A percentile compares a stretch with the other conserved stretches of the same genome.
These are phyloP conservation scores for Sporothrix brasiliensis DNA, from an alignment of 2,329 filamentous ascomycete genomes.

Conservation along the genomic window DNA sequence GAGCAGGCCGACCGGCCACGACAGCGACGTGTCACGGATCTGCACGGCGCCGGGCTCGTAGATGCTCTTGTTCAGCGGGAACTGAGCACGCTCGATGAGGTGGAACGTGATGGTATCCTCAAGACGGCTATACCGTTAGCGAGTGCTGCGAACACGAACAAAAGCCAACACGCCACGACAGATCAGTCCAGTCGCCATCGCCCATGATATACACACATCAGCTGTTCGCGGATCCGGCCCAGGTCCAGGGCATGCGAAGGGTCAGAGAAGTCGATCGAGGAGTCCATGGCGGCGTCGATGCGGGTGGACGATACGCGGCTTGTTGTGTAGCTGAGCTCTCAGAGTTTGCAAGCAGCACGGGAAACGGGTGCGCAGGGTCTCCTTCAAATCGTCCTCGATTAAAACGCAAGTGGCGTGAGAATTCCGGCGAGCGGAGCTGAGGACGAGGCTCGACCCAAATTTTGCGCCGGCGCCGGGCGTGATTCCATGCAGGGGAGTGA, in stretches of 20 bases:
- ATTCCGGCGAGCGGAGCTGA: neutral
- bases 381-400: neutral
- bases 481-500: slow-evolving; percentile 2
- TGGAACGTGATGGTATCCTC: slow-evolving; percentile 98
- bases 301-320: neutral
- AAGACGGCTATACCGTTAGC: slow-evolving; percentile 66
- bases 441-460: slow-evolving; percentile 7
- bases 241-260: slow-evolving; percentile 84
- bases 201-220: slow-evolving; percentile 67
- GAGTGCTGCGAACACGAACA: slow-evolving; percentile 6
- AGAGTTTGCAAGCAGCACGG: neutral
- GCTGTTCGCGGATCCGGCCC: slow-evolving; percentile 86
- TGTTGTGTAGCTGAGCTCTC: neutral
- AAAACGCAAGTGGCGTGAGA: neutral
- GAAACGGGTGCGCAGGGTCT: neutral
- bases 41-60: slow-evolving; percentile 79
- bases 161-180: neutral
- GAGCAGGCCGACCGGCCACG: slow-evolving; percentile 19
- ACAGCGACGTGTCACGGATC: slow-evolving; percentile 62
- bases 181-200: neutral
- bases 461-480: slow-evolving; percentile 22
- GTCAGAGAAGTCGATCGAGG: slow-evolving; percentile 85
- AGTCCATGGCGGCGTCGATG: slow-evolving; percentile 67
- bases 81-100: slow-evolving; percentile 96
- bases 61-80: slow-evolving; percentile 86